These are phyloP conservation scores for Kwoniella sp. DNA, from an alignment of 768 basidiomycete genomes.

Conservation along the genomic window DNA sequence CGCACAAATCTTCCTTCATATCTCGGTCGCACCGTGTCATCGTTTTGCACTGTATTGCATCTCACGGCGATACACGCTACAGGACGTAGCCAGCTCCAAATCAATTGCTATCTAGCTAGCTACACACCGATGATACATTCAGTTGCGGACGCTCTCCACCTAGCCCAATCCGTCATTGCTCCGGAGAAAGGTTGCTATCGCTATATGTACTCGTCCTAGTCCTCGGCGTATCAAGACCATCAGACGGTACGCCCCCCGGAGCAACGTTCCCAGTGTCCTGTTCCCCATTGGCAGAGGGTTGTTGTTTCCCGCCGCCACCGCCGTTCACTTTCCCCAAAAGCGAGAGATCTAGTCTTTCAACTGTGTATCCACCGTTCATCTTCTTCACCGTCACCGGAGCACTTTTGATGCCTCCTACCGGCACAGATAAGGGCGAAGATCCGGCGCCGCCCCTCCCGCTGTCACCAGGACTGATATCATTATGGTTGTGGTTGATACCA, in stretches of 20 bases:
- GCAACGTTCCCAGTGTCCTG: not conserved
- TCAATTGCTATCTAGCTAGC: no score
- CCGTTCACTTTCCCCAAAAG: constrained; percentile 21
- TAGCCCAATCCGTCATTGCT: not conserved
- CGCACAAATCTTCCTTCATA: no score
- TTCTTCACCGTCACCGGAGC: constrained; percentile 11
- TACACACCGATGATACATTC: no score
- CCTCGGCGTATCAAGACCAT: not conserved
- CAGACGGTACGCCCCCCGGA: not conserved
- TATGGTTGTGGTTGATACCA: not conserved
- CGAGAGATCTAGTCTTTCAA: constrained; percentile 14
- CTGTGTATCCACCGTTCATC: constrained; percentile 23
- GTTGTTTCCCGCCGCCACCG: not conserved
- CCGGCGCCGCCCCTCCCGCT: not conserved
- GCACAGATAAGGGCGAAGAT: not conserved
- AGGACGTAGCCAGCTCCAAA: no score
- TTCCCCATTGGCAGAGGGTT: not conserved
- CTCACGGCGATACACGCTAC: no score
- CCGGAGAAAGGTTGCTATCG: not conserved
- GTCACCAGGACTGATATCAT: not conserved
- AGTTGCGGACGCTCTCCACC: no score
- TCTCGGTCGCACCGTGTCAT: no score
- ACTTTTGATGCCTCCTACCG: constrained; percentile 6
- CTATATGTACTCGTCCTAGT: not conserved
- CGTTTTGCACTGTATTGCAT: no score